phyloP scores from a whole-genome alignment of 257 asterid species.

The Solanum lycopersicoides region DNA sequence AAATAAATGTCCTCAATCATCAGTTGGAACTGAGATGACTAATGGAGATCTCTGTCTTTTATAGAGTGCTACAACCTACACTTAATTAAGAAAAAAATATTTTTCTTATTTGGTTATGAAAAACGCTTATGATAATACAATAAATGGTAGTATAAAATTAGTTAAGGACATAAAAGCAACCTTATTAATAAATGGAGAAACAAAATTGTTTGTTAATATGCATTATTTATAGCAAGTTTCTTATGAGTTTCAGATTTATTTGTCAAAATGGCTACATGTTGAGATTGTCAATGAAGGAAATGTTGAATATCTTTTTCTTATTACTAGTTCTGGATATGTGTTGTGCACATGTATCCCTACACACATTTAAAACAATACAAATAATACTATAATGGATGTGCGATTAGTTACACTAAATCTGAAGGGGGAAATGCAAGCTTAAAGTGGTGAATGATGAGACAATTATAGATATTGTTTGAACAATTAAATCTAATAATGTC shows the following conservation, averaged over 20 bases:
- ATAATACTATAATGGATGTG: too few relatives aligned
- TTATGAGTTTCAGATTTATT: background rate
- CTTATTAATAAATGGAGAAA: background rate
- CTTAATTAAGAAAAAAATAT: background rate
- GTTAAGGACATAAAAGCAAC: background rate
- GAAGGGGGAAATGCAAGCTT: too few relatives aligned
- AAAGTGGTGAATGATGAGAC: background rate
- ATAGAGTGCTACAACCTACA: background rate
- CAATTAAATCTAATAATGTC: background rate
- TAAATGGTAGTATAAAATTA: background rate
- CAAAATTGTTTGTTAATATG: background rate
- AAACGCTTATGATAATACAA: background rate
- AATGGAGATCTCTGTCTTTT: background rate
- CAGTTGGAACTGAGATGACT: background rate
- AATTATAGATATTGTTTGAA: background rate
- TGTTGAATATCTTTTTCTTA: background rate
- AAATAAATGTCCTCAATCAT: background rate
- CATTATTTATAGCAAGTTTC: background rate
- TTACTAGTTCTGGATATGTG: too few relatives aligned
- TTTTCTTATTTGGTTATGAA: background rate
- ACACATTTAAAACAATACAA: too few relatives aligned
- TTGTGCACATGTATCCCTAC: too few relatives aligned
- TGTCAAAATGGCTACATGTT: background rate
- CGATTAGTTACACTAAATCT: too few relatives aligned
- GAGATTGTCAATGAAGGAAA: background rate